Evolutionary conservation across 495 filamentous ascomycete genomes (phyloP).

Genomic region (Lepraria neglecta): DNA sequence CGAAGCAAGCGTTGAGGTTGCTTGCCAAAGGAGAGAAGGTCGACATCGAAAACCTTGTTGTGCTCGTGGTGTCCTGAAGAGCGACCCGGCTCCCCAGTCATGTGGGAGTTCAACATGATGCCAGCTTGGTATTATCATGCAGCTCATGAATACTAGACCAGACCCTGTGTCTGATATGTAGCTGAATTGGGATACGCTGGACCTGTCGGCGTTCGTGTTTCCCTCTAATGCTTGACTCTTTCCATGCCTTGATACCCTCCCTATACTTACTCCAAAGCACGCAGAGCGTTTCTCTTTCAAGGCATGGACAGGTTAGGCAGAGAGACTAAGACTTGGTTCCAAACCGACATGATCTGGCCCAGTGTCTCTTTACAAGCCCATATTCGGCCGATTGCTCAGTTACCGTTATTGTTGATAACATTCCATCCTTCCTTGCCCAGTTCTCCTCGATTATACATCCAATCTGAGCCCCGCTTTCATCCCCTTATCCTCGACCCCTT

Average conservation of each 20-base stretch:
- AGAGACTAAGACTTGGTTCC: too few relatives aligned
- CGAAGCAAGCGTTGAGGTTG: slow-evolving; percentile 25
- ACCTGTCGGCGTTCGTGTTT: not conserved
- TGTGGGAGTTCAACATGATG: not conserved
- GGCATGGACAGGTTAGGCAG: not conserved
- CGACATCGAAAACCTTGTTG: slow-evolving; percentile 40
- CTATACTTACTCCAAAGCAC: too few relatives aligned
- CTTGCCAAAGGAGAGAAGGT: slow-evolving; percentile 50
- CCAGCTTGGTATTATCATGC: not conserved
- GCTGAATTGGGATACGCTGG: not conserved
- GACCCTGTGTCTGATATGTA: not conserved
- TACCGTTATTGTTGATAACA: too few relatives aligned
- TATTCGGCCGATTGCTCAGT: too few relatives aligned
- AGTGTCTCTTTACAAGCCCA: too few relatives aligned
- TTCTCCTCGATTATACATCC: too few relatives aligned
- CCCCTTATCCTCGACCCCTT: not conserved
- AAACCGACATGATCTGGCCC: too few relatives aligned
- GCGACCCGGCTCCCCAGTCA: not conserved
- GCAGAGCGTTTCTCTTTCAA: not conserved
- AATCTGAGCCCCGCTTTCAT: not conserved
- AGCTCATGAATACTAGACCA: not conserved
- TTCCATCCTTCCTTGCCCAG: too few relatives aligned
- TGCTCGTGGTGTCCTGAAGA: not conserved
- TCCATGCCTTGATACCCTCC: not conserved
- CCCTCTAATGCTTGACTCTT: not conserved